phyloP scores from a whole-genome alignment of 345 rosid genomes.

The Arabidopsis thaliana region TAIR10.1 NC_003071.7:9768001-9768500 shows the following conservation, averaged over 20 bases:
- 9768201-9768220: slow-evolving; percentile 84
- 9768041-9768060: slow-evolving; percentile 73
- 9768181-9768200: slow-evolving; percentile 72
- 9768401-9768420: slow-evolving; percentile 87
- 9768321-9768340: slow-evolving; percentile 96
- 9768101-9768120: slow-evolving; percentile 82
- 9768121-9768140: slow-evolving; percentile 67
- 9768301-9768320: slow-evolving; percentile 88
- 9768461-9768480: slow-evolving; percentile 89
- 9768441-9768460: slow-evolving; percentile 80
- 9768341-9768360: slow-evolving; percentile 79
- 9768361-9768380: slow-evolving; percentile 87
- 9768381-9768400: slow-evolving; percentile 95
- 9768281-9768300: slow-evolving; percentile 69
- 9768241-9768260: slow-evolving; percentile 61
- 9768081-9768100: slow-evolving; percentile 90
- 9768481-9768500: slow-evolving; percentile 79
- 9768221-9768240: slow-evolving; percentile 83
- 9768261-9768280: slow-evolving; percentile 57
- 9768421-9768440: slow-evolving; percentile 96
- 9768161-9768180: slow-evolving; percentile 58
- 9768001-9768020: slow-evolving; percentile 90
- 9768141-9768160: slow-evolving; percentile 75
- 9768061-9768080: slow-evolving; percentile 62
- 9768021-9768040: slow-evolving; percentile 91